Conservation (phyloP, 257 asterid species). For the Solanum infundibuliforme region DNA sequence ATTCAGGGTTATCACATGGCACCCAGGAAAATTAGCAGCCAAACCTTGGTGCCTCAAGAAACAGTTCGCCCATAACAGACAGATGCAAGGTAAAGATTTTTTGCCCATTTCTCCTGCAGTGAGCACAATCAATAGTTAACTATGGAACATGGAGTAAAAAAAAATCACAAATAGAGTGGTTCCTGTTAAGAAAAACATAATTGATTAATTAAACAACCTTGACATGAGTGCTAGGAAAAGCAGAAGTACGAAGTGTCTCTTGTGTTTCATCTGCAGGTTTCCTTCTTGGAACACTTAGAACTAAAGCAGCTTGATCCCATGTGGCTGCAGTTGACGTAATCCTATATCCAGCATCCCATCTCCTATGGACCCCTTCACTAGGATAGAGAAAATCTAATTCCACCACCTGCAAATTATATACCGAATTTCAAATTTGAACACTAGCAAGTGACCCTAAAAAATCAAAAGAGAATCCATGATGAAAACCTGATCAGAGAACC, state of each 20-base stretch:
- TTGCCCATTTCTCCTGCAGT: conserved; percentile 75
- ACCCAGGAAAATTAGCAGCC: neutral
- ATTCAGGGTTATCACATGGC: neutral
- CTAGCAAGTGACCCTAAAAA: neutral
- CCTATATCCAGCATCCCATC: conserved; percentile 64
- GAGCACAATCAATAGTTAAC: neutral
- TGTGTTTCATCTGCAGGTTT: conserved; percentile 70
- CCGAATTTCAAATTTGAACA: neutral
- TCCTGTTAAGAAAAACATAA: neutral
- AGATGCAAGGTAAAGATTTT: conserved; percentile 72
- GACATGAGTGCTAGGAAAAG: conserved; percentile 71
- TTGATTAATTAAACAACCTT: conserved; percentile 31
- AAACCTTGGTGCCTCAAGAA: conserved; percentile 34
- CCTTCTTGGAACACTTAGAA: conserved; percentile 55
- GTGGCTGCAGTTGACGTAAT: conserved; percentile 68
- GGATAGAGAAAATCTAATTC: conserved; percentile 64
- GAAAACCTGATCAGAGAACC: conserved; percentile 55
- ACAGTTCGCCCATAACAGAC: conserved; percentile 76
- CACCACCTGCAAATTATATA: conserved; percentile 35
- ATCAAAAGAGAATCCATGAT: neutral
- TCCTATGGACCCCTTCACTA: conserved; percentile 59
- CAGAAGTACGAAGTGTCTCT: conserved; percentile 82
- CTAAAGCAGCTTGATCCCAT: conserved; percentile 50
- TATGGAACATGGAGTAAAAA: neutral
- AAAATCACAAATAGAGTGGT: neutral